A percentile compares a stretch with the other conserved stretches of the same genome.
These are phyloP conservation scores for Crithidia thermophila DNA, from an alignment of 208 protist genomes.

Conservation along the genomic window DNA sequence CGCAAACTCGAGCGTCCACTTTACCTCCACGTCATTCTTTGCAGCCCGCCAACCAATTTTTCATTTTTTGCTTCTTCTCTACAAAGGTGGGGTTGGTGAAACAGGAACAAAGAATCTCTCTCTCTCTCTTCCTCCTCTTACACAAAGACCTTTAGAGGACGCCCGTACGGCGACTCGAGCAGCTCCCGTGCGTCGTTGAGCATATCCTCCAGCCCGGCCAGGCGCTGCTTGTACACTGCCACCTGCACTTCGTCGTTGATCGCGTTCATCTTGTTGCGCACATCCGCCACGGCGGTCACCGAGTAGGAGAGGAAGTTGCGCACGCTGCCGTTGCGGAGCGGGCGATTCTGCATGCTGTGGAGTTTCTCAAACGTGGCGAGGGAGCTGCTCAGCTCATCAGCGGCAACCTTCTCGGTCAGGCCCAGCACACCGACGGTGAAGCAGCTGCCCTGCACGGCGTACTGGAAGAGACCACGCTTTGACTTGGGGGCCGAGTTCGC, in stretches of 20 bases:
- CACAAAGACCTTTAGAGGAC: slow-evolving; percentile 33
- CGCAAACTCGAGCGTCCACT: neutral
- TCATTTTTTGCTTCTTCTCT: no score
- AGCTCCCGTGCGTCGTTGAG: slow-evolving; percentile 37
- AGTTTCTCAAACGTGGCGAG: slow-evolving; percentile 26
- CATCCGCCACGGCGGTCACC: slow-evolving; percentile 27
- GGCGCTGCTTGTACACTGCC: slow-evolving; percentile 12
- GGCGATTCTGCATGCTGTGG: slow-evolving; percentile 31
- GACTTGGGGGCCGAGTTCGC: slow-evolving; percentile 24
- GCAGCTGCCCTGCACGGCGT: slow-evolving; percentile 52
- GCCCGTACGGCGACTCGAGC: slow-evolving; percentile 38
- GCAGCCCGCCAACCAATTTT: no score
- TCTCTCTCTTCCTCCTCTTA: neutral
- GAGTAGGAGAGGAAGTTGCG: slow-evolving; percentile 50
- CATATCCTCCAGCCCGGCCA: slow-evolving; percentile 40
- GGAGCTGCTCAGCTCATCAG: slow-evolving; percentile 22
- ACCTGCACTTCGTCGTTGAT: slow-evolving; percentile 21
- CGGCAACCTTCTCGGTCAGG: slow-evolving; percentile 24
- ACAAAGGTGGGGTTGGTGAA: neutral
- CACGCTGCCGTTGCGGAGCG: slow-evolving; percentile 52
- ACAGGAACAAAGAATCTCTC: neutral
- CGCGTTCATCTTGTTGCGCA: slow-evolving; percentile 12
- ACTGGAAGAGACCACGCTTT: slow-evolving; percentile 45
- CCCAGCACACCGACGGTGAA: slow-evolving; percentile 41
- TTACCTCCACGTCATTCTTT: neutral